Base-by-base conservation (phyloP, 805 yeast species). In the Tetrapisispora taiwanensis region DNA sequence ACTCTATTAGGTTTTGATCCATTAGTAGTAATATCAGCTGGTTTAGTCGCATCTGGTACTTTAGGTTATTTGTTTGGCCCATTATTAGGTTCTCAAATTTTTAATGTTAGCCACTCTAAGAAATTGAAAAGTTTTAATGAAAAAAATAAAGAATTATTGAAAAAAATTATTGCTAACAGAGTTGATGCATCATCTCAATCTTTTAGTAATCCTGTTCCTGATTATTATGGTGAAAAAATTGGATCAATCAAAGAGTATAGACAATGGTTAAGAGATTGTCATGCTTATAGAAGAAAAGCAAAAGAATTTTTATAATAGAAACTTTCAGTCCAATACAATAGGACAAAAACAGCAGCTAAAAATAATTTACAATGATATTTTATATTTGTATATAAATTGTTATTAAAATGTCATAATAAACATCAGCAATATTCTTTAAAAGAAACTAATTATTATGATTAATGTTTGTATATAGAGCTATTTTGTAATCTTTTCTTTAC, bases 121-220 rank as follows among this genome's bases (percentile, higher is more conserved):
- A 57, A 64, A 27, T 64, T 83, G 54, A 45, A 59, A 2, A 66
- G 67, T 17, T 84, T 74, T 62, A 69, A 68, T 47, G 52, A 62
- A 41, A 89, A 84, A 67, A 88, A 90, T 59, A 75, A 79, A 51
- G 70, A 74, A 33, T 92, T 90, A 54, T 70, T 90, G 60, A 74
- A 75, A 51, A 90, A 78, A 58, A 74, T 92, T 50, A 77, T 75
- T 53, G 71, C 71, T 46, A 83, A 87, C 65, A 74, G 98, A 56
- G 97, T 89, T 27, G 95, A 92, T 68, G 95, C 98, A 18, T 75
- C 89, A 17, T 78, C 84, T 45, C 96, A 89, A 67, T 78, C 88
- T 57, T 82, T 88, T 66, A 75, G 84, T 44, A 92, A 90, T 66
- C 97, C 97, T 13, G 95, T 92, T 39, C 96, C 97, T n/a, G 98